Conservation (phyloP, 371 early-diverging fungal genomes). For the Mortierella sp. region DNA sequence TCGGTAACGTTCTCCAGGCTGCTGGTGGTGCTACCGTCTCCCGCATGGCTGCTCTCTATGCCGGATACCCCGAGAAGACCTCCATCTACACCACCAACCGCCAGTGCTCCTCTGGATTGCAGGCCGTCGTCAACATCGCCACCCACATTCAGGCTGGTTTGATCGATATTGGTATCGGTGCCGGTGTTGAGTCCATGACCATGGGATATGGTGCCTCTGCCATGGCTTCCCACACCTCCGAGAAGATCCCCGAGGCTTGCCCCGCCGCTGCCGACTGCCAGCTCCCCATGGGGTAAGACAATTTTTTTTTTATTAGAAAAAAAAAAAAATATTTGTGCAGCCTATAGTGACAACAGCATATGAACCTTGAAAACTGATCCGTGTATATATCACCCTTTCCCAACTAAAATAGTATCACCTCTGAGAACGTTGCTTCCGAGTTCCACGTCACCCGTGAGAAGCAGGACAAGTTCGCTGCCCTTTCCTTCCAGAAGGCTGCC, state of each 20-base stretch:
- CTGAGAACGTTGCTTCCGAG: constrained; percentile 95
- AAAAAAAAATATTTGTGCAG: background rate
- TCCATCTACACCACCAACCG: constrained; percentile 94
- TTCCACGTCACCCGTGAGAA: constrained; percentile 84
- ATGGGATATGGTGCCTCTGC: constrained; percentile 87
- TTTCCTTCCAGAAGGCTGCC: constrained; percentile 84
- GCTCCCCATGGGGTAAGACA: constrained; percentile 85
- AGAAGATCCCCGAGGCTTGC: constrained; percentile 76
- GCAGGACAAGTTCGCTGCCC: constrained; percentile 93
- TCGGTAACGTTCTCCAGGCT: constrained; percentile 94
- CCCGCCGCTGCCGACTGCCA: constrained; percentile 86
- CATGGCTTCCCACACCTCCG: constrained; percentile 79
- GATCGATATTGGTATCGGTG: constrained; percentile 97
- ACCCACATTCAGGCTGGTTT: constrained; percentile 90
- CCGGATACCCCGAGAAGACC: constrained; percentile 91
- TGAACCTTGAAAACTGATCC: background rate
- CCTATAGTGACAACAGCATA: background rate
- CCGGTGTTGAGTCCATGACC: constrained; percentile 99
- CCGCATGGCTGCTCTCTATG: constrained; percentile 96
- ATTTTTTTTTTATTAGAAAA: constrained; percentile 6
- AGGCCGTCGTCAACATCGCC: constrained; percentile 93
- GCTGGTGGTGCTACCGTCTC: constrained; percentile 96
- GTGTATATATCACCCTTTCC: background rate
- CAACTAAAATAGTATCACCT: constrained; percentile 74
- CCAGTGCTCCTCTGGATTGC: constrained; percentile 97